phyloP scores from a whole-genome alignment of 805 yeast genomes.

The Wickerhamiella shivajii region DNA sequence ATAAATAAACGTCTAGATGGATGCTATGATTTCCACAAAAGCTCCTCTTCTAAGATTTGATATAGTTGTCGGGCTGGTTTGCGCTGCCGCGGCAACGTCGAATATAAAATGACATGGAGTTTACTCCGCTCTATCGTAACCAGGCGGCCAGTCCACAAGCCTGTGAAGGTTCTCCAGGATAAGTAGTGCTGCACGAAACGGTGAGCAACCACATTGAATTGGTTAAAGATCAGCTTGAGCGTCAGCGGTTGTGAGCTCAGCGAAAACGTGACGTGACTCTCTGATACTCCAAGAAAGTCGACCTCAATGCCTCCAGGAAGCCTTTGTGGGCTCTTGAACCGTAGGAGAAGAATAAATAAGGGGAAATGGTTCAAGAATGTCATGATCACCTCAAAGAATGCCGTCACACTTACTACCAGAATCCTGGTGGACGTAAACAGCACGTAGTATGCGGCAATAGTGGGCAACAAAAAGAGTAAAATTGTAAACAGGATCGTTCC shows the following conservation, averaged over 20 bases:
- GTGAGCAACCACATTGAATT: constrained; percentile 30
- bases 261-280: not conserved
- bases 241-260: constrained; percentile 34
- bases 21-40: constrained; percentile 1
- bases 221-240: constrained; percentile 33
- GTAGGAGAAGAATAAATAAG: constrained; percentile 61
- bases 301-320: constrained; percentile 45
- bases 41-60: constrained; percentile 6
- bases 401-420: constrained; percentile 33
- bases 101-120: constrained; percentile 37
- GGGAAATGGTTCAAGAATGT: constrained; percentile 74
- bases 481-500: constrained; percentile 84
- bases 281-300: not conserved
- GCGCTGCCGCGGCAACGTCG: constrained; percentile 35
- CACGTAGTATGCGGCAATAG: constrained; percentile 70
- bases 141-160: constrained; percentile 33
- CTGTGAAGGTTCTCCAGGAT: constrained; percentile 28
- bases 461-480: constrained; percentile 65
- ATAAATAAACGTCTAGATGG: too few species aligned
- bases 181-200: constrained; percentile 31
- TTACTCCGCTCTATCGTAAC: constrained; percentile 33
- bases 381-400: constrained; percentile 42
- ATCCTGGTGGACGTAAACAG: constrained; percentile 53
- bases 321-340: constrained; percentile 63
- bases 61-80: constrained; percentile 17